Conservation (phyloP, 2,329 filamentous ascomycete species). For the Zasmidium citrigriseum region DNA sequence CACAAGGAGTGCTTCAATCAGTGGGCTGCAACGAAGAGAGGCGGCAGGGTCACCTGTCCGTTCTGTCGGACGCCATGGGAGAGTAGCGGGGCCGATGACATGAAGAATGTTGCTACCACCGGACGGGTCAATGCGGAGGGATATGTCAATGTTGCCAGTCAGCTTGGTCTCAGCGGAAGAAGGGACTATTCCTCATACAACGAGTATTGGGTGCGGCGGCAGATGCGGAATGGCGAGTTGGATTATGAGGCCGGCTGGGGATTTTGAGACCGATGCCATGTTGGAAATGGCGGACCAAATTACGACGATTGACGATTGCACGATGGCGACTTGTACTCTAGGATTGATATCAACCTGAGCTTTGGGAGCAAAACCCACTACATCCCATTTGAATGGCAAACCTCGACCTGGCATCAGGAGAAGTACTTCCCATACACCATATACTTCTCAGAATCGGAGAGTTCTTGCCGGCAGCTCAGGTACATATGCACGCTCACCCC, state of each 20-base stretch:
- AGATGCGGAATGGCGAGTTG: background rate
- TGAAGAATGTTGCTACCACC: conserved; percentile 26
- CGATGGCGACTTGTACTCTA: background rate
- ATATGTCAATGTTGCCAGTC: conserved; percentile 36
- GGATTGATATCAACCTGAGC: too few species aligned
- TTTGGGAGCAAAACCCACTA: too few species aligned
- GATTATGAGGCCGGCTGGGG: background rate
- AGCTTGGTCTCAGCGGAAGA: conserved; percentile 30
- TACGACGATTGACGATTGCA: background rate
- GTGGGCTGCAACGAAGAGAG: conserved; percentile 44
- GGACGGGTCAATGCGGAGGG: conserved; percentile 29
- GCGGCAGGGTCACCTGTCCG: conserved; percentile 31
- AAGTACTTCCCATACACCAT: too few species aligned
- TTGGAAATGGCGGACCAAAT: background rate
- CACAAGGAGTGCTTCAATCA: conserved; percentile 59
- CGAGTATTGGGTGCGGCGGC: conserved; percentile 20
- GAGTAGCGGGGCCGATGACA: conserved; percentile 15
- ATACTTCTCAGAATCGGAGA: too few species aligned
- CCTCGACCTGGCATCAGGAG: too few species aligned
- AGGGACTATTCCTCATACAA: conserved; percentile 36
- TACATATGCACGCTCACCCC: background rate
- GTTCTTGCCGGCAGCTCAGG: background rate
- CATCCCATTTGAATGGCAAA: too few species aligned
- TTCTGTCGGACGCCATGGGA: conserved; percentile 35
- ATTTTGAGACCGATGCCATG: background rate